Evolutionary conservation across 805 yeast genomes (phyloP).

Genomic region (Kluyveromyces nonfermentans): DNA sequence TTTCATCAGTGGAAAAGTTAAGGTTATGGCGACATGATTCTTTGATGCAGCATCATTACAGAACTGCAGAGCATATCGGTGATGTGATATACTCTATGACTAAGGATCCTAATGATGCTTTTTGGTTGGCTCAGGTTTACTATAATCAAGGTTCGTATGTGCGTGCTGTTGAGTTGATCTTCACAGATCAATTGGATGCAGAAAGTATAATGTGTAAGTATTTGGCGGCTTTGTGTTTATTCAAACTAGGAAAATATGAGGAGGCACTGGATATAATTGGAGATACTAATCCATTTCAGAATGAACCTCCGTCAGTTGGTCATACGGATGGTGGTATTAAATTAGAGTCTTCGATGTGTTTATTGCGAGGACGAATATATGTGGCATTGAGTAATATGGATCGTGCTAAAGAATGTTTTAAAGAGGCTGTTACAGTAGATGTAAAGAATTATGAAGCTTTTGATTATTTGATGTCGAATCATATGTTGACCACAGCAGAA

Average conservation of each 20-base stretch:
- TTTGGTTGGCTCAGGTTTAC: constrained; percentile 91
- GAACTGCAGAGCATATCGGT: constrained; percentile 84
- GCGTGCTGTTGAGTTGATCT: constrained; percentile 65
- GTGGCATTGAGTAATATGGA: constrained; percentile 78
- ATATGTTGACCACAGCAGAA: constrained; percentile 71
- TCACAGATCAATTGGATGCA: constrained; percentile 43
- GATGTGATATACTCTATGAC: constrained; percentile 83
- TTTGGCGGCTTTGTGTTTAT: constrained; percentile 64
- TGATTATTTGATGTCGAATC: constrained; percentile 61
- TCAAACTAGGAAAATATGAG: constrained; percentile 69
- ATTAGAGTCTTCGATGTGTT: constrained; percentile 80
- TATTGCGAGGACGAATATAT: constrained; percentile 72
- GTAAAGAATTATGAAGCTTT: constrained; percentile 92
- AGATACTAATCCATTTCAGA: constrained; percentile 64
- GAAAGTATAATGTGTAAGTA: constrained; percentile 70
- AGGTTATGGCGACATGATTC: constrained; percentile 94
- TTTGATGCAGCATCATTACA: constrained; percentile 79
- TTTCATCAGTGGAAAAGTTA: constrained; percentile 73
- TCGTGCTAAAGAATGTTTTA: constrained; percentile 75
- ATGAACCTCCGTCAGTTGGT: constrained; percentile 28
- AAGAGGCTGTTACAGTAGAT: constrained; percentile 80
- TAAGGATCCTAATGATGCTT: constrained; percentile 84
- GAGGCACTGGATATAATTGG: constrained; percentile 84
- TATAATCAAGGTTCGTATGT: constrained; percentile 66
- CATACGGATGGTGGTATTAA: constrained; percentile 77